Conservation (phyloP, 2,329 filamentous ascomycete genomes). For the Ambrosiella beaveri region DNA sequence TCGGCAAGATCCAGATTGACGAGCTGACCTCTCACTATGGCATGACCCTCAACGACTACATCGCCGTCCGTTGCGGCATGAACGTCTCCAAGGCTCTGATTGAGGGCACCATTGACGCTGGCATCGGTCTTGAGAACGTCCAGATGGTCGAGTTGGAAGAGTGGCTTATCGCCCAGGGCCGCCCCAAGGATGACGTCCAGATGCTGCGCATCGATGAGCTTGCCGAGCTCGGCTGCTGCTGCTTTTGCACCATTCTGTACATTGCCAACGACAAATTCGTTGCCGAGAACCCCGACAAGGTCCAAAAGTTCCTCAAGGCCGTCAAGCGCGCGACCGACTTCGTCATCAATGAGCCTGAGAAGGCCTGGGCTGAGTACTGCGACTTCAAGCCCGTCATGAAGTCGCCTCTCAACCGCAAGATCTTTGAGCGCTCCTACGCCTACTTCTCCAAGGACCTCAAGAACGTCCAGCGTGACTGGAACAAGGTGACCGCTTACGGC, state of each 20-base stretch:
- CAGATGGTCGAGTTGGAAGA: slow-evolving; percentile 72
- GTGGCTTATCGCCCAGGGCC: slow-evolving; percentile 48
- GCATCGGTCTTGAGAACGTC: slow-evolving; percentile 62
- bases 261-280: slow-evolving; percentile 62
- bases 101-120: slow-evolving; percentile 53
- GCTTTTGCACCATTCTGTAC: slow-evolving; percentile 69
- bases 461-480: slow-evolving; percentile 60
- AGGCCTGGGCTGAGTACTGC: slow-evolving; percentile 51
- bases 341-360: slow-evolving; percentile 44
- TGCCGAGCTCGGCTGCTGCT: slow-evolving; percentile 64
- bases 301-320: slow-evolving; percentile 50
- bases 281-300: slow-evolving; percentile 45
- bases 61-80: slow-evolving; percentile 63
- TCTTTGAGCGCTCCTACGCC: slow-evolving; percentile 62
- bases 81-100: slow-evolving; percentile 65
- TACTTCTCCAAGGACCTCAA: slow-evolving; percentile 60
- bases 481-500: slow-evolving; percentile 60
- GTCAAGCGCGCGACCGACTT: slow-evolving; percentile 60
- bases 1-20: slow-evolving; percentile 72
- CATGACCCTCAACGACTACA: slow-evolving; percentile 57
- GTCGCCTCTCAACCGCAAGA: slow-evolving; percentile 53
- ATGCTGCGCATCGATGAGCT: slow-evolving; percentile 72
- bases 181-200: slow-evolving; percentile 49
- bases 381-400: slow-evolving; percentile 57
- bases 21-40: slow-evolving; percentile 64